Evolutionary conservation across 2,329 filamentous ascomycete genomes (phyloP).

Genomic region (Aspergillus sp.): DNA sequence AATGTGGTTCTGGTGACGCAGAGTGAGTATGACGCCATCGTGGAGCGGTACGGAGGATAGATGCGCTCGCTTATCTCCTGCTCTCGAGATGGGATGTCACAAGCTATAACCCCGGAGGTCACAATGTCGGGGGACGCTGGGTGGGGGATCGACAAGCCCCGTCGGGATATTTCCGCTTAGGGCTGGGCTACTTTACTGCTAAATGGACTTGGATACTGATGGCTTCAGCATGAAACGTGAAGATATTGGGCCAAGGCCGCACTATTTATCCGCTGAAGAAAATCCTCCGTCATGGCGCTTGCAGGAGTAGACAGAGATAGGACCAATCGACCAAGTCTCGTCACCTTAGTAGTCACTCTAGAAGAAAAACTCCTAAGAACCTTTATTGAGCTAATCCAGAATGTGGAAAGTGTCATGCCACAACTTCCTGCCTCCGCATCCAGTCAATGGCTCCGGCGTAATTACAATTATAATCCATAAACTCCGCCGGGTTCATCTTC

Average conservation of each 20-base stretch:
- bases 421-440: not conserved
- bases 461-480: constrained; percentile 4
- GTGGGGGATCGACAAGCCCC: not conserved
- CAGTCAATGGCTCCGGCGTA: constrained; percentile 39
- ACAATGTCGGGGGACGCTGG: not conserved
- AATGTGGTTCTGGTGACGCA: constrained; percentile 11
- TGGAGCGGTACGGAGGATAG: not conserved
- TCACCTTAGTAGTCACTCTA: too few species aligned
- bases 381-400: not conserved
- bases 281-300: not conserved
- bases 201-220: not conserved
- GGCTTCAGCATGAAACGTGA: not conserved
- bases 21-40: constrained; percentile 3
- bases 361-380: too few species aligned
- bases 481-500: constrained; percentile 7
- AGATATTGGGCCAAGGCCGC: not conserved
- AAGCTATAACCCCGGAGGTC: too few species aligned
- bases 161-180: not conserved
- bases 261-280: not conserved
- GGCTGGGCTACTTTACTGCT: not conserved
- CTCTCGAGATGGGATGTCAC: too few species aligned
- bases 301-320: not conserved
- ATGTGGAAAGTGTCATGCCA: not conserved
- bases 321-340: too few species aligned
- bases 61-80: not conserved